Conservation (phyloP, 257 asterid genomes). For the Solanum tarapatanum region DNA sequence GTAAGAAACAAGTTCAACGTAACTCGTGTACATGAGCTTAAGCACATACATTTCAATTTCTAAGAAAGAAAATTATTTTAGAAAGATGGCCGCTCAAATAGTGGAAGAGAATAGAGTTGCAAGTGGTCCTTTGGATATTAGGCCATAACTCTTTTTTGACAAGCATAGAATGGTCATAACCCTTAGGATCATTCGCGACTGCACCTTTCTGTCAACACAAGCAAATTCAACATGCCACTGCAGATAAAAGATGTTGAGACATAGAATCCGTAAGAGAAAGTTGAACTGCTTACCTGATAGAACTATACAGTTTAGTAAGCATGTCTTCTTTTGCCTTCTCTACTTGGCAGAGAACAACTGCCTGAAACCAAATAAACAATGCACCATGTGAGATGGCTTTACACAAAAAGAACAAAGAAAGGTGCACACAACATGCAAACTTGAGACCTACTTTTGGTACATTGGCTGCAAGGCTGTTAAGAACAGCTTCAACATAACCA, state of each 20-base stretch:
- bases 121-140: background rate
- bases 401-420: background rate
- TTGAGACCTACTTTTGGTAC: slow-evolving; percentile 66
- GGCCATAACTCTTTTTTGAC: background rate
- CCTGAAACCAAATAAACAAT: slow-evolving; percentile 36
- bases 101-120: background rate
- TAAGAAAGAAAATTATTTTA: background rate
- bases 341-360: slow-evolving; percentile 91
- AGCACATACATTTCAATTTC: background rate
- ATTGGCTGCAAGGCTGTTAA: slow-evolving; percentile 90
- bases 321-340: slow-evolving; percentile 96
- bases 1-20: background rate
- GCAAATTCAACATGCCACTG: background rate
- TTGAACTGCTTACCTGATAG: slow-evolving; percentile 51
- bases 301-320: slow-evolving; percentile 87
- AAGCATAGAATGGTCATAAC: background rate
- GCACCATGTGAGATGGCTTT: slow-evolving; percentile 6
- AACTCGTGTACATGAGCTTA: background rate
- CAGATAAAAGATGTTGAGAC: background rate
- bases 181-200: background rate
- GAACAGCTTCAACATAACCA: slow-evolving; percentile 94
- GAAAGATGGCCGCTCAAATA: background rate
- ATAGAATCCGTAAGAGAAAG: background rate
- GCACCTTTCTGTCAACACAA: background rate
- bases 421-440: background rate